A percentile compares a stretch with the other conserved stretches of the same genome.
Evolutionary conservation across 2,329 filamentous ascomycete species (phyloP).

Genomic region (Ceratocystis ficicola): DNA sequence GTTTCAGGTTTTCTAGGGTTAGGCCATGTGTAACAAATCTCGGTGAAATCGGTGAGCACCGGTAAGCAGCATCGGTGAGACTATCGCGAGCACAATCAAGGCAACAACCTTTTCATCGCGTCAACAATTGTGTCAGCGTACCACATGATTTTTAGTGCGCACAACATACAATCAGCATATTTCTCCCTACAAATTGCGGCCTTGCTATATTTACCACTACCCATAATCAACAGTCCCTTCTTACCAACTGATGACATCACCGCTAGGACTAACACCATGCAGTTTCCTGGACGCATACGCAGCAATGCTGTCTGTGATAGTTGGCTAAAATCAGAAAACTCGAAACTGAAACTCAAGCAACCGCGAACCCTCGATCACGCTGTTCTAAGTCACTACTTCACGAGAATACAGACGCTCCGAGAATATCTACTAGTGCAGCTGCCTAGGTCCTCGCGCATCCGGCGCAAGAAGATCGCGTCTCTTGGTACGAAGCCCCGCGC

Average conservation of each 20-base stretch:
- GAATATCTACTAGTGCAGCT: conserved; percentile 56
- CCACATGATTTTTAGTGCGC: too few relatives aligned
- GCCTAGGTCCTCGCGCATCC: conserved; percentile 51
- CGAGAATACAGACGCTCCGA: conserved; percentile 52
- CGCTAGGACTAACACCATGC: neutral
- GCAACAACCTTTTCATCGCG: neutral
- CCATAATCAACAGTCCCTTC: neutral
- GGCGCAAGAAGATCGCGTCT: conserved; percentile 44
- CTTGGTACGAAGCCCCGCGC: conserved; percentile 34
- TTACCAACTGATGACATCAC: neutral
- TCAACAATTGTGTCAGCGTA: too few relatives aligned
- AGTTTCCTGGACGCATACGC: neutral
- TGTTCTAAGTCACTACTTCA: conserved; percentile 42
- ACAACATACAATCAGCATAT: neutral
- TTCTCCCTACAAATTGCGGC: neutral
- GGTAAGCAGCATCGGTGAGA: neutral
- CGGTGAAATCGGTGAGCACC: neutral
- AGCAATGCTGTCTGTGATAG: neutral
- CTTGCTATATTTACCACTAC: neutral
- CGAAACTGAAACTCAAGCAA: neutral
- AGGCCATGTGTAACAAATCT: neutral
- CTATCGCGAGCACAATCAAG: neutral
- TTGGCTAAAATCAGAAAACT: neutral
- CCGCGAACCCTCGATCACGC: conserved; percentile 1
- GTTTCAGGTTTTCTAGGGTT: neutral